Evolutionary conservation across 768 basidiomycete species (phyloP), one percentile per base, ranked within the genome.

Genomic region (Multifurca ochricompacta): DNA sequence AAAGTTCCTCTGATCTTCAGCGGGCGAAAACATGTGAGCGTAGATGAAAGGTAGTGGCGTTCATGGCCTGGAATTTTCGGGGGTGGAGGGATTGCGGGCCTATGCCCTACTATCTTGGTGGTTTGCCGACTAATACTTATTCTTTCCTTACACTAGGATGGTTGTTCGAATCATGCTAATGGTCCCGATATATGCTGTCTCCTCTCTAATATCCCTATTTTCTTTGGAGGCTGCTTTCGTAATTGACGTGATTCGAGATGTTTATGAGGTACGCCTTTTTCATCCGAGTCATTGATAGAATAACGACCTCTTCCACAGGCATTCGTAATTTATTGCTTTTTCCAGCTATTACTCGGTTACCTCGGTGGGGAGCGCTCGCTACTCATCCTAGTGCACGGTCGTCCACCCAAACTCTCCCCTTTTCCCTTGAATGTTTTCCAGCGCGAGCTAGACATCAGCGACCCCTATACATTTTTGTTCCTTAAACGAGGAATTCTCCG

Each of bases 81-180:
- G n/a, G n/a, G n/a, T n/a, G n/a, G n/a, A n/a, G n/a, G n/a, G n/a
- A n/a, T n/a, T n/a, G n/a, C n/a, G 6, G 48, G 11, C 34, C 27
- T 16, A 6, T 6, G 23, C 14, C 23, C 11, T 19, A 16, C 23
- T 23, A 18, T 51, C 23, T 39, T 28, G 21, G 28, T 23, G 11
- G 25, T 40, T 27, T 27, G 5, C 5, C 30, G 8, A 13, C 44
- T 31, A 50, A 27, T 59, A 43, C 45, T 48, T 19, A 52, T 41
- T 36, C 10, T 40, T 35, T 16, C n/a, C 40, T 53, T 40, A 5
- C 63, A 35, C 11, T 54, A 87, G 95, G 59, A 87, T 90, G 79
- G 93, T 95, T 45, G 77, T 96, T 40, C 80, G 96, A 43, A 96
- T 98, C 66, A 92, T 98, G 88, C 59, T 97, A 62, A 97, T 97